Evolutionary conservation across 179 eudicot genomes (phyloP), one percentile per base, ranked within the genome.

Genomic region (Gypsophila paniculata): DNA sequence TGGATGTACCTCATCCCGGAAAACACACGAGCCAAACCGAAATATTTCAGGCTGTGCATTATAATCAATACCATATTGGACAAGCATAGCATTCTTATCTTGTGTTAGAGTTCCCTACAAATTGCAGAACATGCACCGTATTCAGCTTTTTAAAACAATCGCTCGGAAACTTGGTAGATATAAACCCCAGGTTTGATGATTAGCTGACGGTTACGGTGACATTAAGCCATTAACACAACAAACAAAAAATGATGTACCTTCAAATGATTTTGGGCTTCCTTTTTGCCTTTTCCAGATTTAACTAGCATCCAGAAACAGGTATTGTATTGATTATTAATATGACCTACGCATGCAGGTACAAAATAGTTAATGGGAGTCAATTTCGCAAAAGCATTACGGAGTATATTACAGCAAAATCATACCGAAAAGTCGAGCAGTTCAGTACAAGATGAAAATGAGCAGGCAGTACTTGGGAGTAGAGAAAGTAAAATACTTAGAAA

Each of bases 261-360:
- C 74, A 94, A 80, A 70, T 19, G 36, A 15, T 78, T 65, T 63
- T 91, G 96, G 25, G 99, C 91, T 67, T 89, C 96, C 26, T 61
- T 78, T 80, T 81, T 91, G 77, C 81, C 86, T 78, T 76, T 89
- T 46, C 99, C 96, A 51, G 97, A 91, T 59, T 89, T 91, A 3
- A 94, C 96, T 18, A 91, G 87, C 87, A 84, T 82, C 99, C 99
- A 94, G 82, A 91, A 94, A 82, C 97, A 91, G 74, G 99, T 94
- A 66, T 94, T 94, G 71, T 91, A 91, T 85, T 89, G 99, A 79
- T 89, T 94, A 81, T 94, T 94, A n/a, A 91, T 87, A 78, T 94
- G 99, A 61, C 99, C 98, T 93, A 79, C 70, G 81, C 61, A 75
- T 26, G 46, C 21, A 73, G 62, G 72, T 14, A 42, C 11, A 22